Percentiles rank a stretch among this genome's conserved stretches.
Conservation (phyloP, 2,329 filamentous ascomycete species). For the Penicillium sp. region DNA sequence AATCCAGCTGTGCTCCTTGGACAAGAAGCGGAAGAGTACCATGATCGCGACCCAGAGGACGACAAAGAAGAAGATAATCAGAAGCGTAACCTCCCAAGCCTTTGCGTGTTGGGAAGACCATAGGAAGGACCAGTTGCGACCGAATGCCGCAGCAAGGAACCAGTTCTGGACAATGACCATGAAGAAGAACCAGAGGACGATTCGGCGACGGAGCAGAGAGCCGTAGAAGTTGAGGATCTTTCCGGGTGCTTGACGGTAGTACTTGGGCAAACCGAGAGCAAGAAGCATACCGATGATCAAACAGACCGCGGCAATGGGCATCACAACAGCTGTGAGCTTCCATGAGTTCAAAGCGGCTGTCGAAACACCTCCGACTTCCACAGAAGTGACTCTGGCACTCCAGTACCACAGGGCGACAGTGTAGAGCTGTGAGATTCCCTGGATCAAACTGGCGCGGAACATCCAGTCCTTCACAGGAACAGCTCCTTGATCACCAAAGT, state of each 20-base stretch:
- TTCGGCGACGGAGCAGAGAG: conserved; percentile 61
- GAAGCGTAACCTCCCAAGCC: conserved; percentile 58
- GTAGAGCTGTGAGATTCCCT: conserved; percentile 68
- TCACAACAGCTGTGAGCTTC: conserved; percentile 54
- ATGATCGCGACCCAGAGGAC: conserved; percentile 55
- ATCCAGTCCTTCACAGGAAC: conserved; percentile 65
- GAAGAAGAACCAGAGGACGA: conserved; percentile 67
- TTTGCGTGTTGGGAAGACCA: conserved; percentile 59
- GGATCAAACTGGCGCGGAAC: conserved; percentile 65
- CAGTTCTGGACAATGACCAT: conserved; percentile 67
- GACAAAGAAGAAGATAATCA: conserved; percentile 52
- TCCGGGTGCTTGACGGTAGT: conserved; percentile 66
- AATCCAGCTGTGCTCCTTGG: conserved; percentile 65
- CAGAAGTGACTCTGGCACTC: conserved; percentile 53
- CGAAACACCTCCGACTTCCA: conserved; percentile 42
- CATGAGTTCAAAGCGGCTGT: conserved; percentile 43
- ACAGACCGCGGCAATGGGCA: conserved; percentile 59
- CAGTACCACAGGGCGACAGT: conserved; percentile 67
- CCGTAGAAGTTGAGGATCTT: conserved; percentile 66
- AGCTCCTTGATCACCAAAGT: conserved; percentile 66
- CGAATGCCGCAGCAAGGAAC: conserved; percentile 66
- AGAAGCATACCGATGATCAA: conserved; percentile 58
- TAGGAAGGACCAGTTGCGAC: conserved; percentile 66
- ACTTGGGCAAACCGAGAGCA: conserved; percentile 62
- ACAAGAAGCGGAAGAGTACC: conserved; percentile 55